Percentiles rank a stretch among this genome's conserved stretches.
phyloP scores from a whole-genome alignment of 179 eudicot species.

The Carnegiea gigantea region DNA sequence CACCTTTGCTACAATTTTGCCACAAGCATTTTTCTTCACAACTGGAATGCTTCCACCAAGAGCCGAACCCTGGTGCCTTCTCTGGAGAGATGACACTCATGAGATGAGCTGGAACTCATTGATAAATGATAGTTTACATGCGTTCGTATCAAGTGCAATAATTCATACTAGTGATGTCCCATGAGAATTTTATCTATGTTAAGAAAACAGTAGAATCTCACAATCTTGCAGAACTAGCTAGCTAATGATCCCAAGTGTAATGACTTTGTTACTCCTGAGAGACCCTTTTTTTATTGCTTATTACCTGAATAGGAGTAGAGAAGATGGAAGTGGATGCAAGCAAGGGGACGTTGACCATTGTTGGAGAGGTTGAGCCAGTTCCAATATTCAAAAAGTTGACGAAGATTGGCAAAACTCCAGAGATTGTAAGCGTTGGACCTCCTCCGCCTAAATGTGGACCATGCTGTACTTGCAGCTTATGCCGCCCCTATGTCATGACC shows the following conservation, averaged over 20 bases:
- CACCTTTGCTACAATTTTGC: too few species aligned
- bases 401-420: constrained; percentile 29
- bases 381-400: constrained; percentile 26
- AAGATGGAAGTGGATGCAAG: constrained; percentile 19
- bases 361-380: constrained; percentile 30
- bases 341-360: constrained; percentile 24
- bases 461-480: constrained; percentile 13
- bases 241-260: background rate
- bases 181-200: too few species aligned
- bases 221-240: background rate
- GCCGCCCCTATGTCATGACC: constrained; percentile 6
- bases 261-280: background rate
- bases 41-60: too few species aligned
- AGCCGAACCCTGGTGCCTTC: too few species aligned
- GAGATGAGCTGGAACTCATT: too few species aligned
- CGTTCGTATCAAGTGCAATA: too few species aligned
- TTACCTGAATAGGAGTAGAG: constrained; percentile 11
- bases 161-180: too few species aligned
- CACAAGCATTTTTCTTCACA: too few species aligned
- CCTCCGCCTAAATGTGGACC: constrained; percentile 16
- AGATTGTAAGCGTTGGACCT: constrained; percentile 29
- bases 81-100: too few species aligned
- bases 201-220: too few species aligned
- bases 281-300: background rate
- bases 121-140: too few species aligned